Conservation (phyloP, 495 filamentous ascomycete species). For the Penicillium maclennaniae region DNA sequence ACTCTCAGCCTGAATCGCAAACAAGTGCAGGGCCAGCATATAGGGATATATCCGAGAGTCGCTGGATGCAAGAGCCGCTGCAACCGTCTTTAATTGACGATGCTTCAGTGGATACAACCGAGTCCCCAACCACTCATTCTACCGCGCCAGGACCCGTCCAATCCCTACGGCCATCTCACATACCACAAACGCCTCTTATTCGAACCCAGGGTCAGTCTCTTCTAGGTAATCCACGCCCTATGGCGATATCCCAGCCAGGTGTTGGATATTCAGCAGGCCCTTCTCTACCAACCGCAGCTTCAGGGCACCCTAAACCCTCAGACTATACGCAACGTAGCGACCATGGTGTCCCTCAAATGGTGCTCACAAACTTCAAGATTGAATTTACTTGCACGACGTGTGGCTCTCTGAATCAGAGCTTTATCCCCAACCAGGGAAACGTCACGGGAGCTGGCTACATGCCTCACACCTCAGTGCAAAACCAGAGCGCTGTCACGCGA, state of each 20-base stretch:
- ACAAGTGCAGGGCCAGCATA: slow-evolving; percentile 20
- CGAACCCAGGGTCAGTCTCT: slow-evolving; percentile 19
- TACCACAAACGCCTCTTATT: slow-evolving; percentile 20
- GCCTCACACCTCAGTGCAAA: slow-evolving; percentile 24
- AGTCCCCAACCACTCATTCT: slow-evolving; percentile 20
- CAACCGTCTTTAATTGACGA: slow-evolving; percentile 28
- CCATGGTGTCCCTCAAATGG: slow-evolving; percentile 29
- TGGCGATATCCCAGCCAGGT: slow-evolving; percentile 20
- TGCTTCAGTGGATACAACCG: slow-evolving; percentile 23
- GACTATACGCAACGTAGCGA: slow-evolving; percentile 24
- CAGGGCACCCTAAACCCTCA: slow-evolving; percentile 22
- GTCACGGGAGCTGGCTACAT: slow-evolving; percentile 34
- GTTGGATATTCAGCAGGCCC: slow-evolving; percentile 19
- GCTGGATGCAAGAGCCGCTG: slow-evolving; percentile 36
- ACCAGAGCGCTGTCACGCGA: slow-evolving; percentile 17
- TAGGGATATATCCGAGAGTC: slow-evolving; percentile 29
- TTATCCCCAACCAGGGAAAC: slow-evolving; percentile 44
- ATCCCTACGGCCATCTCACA: slow-evolving; percentile 20
- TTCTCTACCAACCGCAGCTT: slow-evolving; percentile 18
- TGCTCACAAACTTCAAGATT: slow-evolving; percentile 44
- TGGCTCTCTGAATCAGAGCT: slow-evolving; percentile 44
- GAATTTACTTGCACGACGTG: slow-evolving; percentile 45
- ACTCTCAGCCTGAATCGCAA: slow-evolving; percentile 20
- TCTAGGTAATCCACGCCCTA: slow-evolving; percentile 19
- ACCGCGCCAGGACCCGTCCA: slow-evolving; percentile 18